A percentile compares a stretch with the other conserved stretches of the same genome.
Evolutionary conservation across 129 eudicot genomes (phyloP).

Genomic region (Escallonia herrerae): DNA sequence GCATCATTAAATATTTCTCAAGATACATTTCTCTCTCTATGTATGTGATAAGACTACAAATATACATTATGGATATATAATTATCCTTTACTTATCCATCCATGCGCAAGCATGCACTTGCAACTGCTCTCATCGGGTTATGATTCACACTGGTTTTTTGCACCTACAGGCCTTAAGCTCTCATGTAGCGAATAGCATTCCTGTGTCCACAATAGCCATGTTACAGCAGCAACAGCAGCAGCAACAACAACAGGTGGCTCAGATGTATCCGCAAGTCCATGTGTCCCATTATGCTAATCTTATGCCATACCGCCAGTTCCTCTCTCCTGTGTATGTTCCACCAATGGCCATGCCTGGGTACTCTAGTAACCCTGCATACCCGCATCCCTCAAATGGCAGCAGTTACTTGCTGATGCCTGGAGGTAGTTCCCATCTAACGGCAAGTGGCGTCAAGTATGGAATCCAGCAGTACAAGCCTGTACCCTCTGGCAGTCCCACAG

Average conservation of each 20-base stretch:
- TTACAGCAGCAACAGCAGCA: constrained; percentile 76
- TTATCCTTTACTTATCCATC: background rate
- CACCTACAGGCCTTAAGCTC: constrained; percentile 47
- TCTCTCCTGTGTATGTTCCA: constrained; percentile 86
- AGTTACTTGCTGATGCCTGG: constrained; percentile 87
- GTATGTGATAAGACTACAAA: too few species aligned
- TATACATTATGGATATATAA: too few species aligned
- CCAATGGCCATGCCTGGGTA: constrained; percentile 87
- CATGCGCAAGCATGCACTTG: background rate
- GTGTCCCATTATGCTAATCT: constrained; percentile 64
- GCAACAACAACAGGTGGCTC: constrained; percentile 62
- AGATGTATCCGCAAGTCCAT: constrained; percentile 90
- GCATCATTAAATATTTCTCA: too few species aligned
- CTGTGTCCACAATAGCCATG: constrained; percentile 65
- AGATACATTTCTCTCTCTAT: too few species aligned
- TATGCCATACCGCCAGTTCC: constrained; percentile 77
- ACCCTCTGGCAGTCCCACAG: constrained; percentile 75
- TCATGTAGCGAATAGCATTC: constrained; percentile 46
- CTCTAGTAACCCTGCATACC: constrained; percentile 54
- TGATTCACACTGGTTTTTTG: background rate
- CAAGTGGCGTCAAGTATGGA: constrained; percentile 61
- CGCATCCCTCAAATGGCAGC: constrained; percentile 72
- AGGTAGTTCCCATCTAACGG: constrained; percentile 55
- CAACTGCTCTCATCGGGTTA: background rate
- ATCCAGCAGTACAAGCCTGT: constrained; percentile 77